Evolutionary conservation across 441 rosid species (phyloP), one percentile per base, ranked within the genome.

Genomic region (Geranium incanum): DNA sequence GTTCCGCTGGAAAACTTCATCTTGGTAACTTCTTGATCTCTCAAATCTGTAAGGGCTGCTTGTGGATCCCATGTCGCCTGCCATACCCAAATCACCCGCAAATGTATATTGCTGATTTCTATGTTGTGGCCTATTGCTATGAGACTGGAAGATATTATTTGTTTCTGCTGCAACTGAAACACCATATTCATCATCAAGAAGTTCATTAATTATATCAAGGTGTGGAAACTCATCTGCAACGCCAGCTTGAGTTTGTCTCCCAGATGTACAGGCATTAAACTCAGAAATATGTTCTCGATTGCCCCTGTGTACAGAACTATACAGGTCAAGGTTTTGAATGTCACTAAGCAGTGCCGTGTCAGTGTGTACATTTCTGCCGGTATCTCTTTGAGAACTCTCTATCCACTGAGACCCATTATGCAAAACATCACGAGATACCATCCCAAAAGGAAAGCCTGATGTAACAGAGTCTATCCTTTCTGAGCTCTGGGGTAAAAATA

Each of bases 161-260:
- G 72, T 76, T 76, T 75, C 82, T 71, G 73, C 66, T 71, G 76
- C 82, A 78, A 66, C 84, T 74, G 84, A 83, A 64, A 76, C 65
- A 69, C 83, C 85, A 5, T 87, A 84, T 74, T 89, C 99, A 33
- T 92, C 97, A 72, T 92, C 94, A 63, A 94, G 97, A 78, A 92
- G 78, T 74, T 94, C 97, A 48, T 94, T 94, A 82, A 92, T 94
- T 77, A 94, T 94, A 72, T 88, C 97, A 1, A 92, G 85, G 77
- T 94, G 99, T 2, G 99, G 99, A 76, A 90, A 94, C 73, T 94
- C 99, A 74, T 92, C 97, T 0, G 82, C 86, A 28, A 82, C 71
- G 18, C 70, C 81, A 78, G 85, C 87, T 68, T 83, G 88, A 11
- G 76, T 70, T 64, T 76, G 88, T 71, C 86, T 83, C 55, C 92